Base-by-base conservation (phyloP, 2,329 filamentous ascomycete genomes). In the Pseudonectria foliicola region DNA sequence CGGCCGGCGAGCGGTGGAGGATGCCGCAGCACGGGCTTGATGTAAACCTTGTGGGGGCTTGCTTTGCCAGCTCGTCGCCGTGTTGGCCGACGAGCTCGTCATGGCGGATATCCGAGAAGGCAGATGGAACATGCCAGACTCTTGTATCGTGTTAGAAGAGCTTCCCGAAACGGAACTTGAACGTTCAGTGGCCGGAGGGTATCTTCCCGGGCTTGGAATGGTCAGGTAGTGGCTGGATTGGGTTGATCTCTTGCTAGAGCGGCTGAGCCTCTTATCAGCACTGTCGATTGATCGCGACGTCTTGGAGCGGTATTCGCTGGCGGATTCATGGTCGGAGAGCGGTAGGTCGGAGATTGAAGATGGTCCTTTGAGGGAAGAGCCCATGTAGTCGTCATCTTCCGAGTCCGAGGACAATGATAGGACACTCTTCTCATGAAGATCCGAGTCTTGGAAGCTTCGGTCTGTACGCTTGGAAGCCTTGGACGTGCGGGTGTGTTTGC, bases 361-460 rank as follows among this genome's bases (percentile, higher is more conserved):
- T 10, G 53, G 46, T 3, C 47, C 47, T 33, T 47, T 55, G 3
- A 44, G 33, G 7, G 48, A 37, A 0, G 51, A 35, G 3, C 46
- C 44, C 4, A 38, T 29, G 13, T 48, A 50, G 6, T 46, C 44
- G 1, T 68, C 67, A 5, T 71, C 70, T 37, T 77, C 74, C 0
- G 73, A 76, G 40, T 77, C 73, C 0, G 73, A 76, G 2, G 73
- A 76, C 1, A 78, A 62, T 2, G 73, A 71, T 11, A 78, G 55
- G 1, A 78, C 64, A 40, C 74, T 77, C 39, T 64, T 73, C 33
- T 72, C 64, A 27, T 72, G 63, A 6, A 76, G 57, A 40, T 78
- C 72, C 2, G 70, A 62, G 25, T 70, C 67, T 6, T 65, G 53
- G 12, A 74, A 55, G 44, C 71, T 74, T 31, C 44, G 51, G 5